These are phyloP conservation scores for Neonectria hederae DNA, from an alignment of 2,329 filamentous ascomycete species.

Conservation along the genomic window DNA sequence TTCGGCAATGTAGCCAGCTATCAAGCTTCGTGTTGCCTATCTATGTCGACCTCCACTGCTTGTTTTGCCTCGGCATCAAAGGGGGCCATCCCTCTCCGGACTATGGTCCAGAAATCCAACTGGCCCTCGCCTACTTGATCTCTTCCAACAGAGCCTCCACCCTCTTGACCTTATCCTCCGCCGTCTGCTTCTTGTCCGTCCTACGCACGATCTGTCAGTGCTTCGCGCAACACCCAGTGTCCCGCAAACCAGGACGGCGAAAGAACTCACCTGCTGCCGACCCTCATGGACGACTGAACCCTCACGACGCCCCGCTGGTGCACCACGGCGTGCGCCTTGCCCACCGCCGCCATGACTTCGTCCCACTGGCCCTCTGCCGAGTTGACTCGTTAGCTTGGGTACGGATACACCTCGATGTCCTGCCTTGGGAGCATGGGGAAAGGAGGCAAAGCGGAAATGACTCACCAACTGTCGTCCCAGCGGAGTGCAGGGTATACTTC, in stretches of 20 bases:
- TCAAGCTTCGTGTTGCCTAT: not conserved
- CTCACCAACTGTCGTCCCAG: constrained; percentile 90
- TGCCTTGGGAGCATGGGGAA: not conserved
- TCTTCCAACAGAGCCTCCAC: constrained; percentile 60
- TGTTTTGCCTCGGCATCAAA: not conserved
- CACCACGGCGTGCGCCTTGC: constrained; percentile 83
- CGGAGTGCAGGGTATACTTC: constrained; percentile 89
- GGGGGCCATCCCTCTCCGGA: not conserved
- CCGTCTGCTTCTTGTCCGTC: constrained; percentile 86
- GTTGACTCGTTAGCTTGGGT: constrained; percentile 1
- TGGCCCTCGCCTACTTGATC: constrained; percentile 6
- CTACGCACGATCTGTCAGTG: constrained; percentile 50
- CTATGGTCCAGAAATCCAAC: not conserved
- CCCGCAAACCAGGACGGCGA: not conserved
- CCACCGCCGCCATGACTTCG: constrained; percentile 83
- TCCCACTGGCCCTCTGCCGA: constrained; percentile 89
- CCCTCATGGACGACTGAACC: constrained; percentile 88
- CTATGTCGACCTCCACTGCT: not conserved
- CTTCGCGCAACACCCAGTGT: not conserved
- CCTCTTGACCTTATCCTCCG: constrained; percentile 79
- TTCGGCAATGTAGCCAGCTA: not conserved
- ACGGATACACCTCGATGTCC: no score
- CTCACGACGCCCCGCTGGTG: constrained; percentile 81
- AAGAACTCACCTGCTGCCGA: constrained; percentile 74
- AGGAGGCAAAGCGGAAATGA: constrained; percentile 33